Evolutionary conservation across 1,284 basidiomycete species (phyloP), one percentile per base, ranked within the genome.

Genomic region (Sanghuangporus baumii): DNA sequence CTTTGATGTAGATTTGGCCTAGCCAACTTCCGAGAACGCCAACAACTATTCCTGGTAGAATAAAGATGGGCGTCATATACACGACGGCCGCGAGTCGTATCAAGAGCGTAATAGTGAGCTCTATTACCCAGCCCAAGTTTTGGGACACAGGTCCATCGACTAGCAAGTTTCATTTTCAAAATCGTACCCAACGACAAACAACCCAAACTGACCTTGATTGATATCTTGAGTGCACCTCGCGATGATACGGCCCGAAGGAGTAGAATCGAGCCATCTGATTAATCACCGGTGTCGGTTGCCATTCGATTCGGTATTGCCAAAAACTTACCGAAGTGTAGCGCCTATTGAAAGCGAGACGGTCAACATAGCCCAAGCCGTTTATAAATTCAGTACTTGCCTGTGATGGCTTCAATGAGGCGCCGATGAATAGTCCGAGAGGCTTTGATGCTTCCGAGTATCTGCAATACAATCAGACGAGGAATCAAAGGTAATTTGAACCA

Each of bases 151-250:
- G 68, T 3, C 71, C 72, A 62, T 77, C 75, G 46, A 78, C 75
- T 76, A 38, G 31, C 23, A 20, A 47, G 26, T 31, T 4, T 31
- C 26, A 31, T 31, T 16, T 55, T 40, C 51, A 18, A 37, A 37
- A 74, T 70, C 12, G 16, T 18, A n/a, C 16, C 43, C 16, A 14
- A 7, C 1, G 16, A 14, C 16, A 46, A 46, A n/a, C 8, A 46
- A 0, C n/a, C 12, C 14, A 36, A 36, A 36, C 36, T 55, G 60
- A 75, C 74, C 72, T 60, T 73, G 77, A 72, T 73, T 71, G 6
- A 85, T 83, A 67, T 86, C 84, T 59, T 83, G 81, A 1, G 84
- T 85, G 70, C 85, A 85, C 43, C 85, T 76, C 52, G 81, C 74
- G 63, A 85, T 80, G 67, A 86, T 79, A 36, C 84, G 77, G n/a